These are phyloP conservation scores for Aureobasidium namibiae DNA, from an alignment of 2,329 filamentous ascomycete species.

Conservation along the genomic window DNA sequence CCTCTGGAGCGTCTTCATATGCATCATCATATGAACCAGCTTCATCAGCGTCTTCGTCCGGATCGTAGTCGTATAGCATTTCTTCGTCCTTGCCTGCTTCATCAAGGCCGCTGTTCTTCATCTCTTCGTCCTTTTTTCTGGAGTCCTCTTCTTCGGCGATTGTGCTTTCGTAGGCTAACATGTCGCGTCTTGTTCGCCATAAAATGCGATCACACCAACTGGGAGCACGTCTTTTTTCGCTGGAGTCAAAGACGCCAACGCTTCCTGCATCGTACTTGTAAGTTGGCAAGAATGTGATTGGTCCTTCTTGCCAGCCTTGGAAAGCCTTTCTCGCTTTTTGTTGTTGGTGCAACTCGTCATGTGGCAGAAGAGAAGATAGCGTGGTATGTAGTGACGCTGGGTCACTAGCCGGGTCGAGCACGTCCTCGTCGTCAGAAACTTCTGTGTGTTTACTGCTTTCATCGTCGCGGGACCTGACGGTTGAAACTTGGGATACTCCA, in stretches of 20 bases:
- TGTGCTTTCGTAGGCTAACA: slow-evolving; percentile 55
- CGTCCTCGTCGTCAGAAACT: neutral
- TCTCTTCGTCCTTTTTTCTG: slow-evolving; percentile 69
- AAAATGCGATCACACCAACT: slow-evolving; percentile 97
- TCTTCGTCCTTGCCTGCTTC: slow-evolving; percentile 67
- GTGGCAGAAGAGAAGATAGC: slow-evolving; percentile 73
- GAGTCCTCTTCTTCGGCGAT: slow-evolving; percentile 57
- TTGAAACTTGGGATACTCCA: slow-evolving; percentile 2
- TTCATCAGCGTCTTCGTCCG: slow-evolving; percentile 62
- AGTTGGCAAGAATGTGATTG: slow-evolving; percentile 81
- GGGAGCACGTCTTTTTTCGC: slow-evolving; percentile 84
- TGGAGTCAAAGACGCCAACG: slow-evolving; percentile 84
- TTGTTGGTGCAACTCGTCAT: slow-evolving; percentile 74
- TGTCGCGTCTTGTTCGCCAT: slow-evolving; percentile 68
- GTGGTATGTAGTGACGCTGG: slow-evolving; percentile 84
- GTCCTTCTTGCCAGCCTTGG: slow-evolving; percentile 83
- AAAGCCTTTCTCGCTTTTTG: slow-evolving; percentile 73
- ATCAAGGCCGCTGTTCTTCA: slow-evolving; percentile 72
- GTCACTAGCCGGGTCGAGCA: slow-evolving; percentile 37
- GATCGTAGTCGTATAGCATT: slow-evolving; percentile 85
- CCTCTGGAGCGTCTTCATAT: slow-evolving; percentile 39
- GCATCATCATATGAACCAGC: slow-evolving; percentile 45
- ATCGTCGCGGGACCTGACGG: neutral
- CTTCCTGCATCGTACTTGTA: slow-evolving; percentile 99
- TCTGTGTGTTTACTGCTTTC: neutral